Base-by-base conservation (phyloP, 768 basidiomycete species). In the Hericium erinaceus region DNA sequence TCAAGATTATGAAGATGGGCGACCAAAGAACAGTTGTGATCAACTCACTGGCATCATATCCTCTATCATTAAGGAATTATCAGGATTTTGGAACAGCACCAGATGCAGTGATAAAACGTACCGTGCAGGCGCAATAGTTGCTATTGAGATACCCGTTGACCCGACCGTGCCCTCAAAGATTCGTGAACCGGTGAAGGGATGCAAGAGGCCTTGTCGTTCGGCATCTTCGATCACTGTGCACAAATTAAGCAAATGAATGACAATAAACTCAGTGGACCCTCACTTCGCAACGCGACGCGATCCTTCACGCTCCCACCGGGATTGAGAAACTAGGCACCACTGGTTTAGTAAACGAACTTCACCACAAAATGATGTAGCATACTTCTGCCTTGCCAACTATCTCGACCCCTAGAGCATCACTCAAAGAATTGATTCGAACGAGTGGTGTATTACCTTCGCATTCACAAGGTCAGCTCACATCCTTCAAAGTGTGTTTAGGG, bases 241-340 rank as follows among this genome's bases (percentile, higher is more conserved):
- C 33, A 12, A 15, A 22, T 39, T 3, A 22, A 10, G 28, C 15
- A 16, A 52, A 58, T 26, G 57, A 33, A 8, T 2, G 3, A 1
- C 8, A 33, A 13, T n/a, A 40, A 2, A 26, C 8, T 9, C 20
- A 58, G 5, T 2, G 26, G 16, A 33, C 9, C 63, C 82, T 59
- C 66, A 97, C 95, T 92, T 69, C 84, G 81, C 59, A 98, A 69
- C 0, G 95, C 95, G n/a, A 98, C 95, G 33, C 97, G 83, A 70
- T 99, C 97, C 70, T 99, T 99, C 52, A 98, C 89, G 55, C 95
- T 98, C 41, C 97, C 97, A 24, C 95, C 95, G 1, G 97, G 95
- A 70, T 99, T 99, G 59, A 98, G 68, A 67, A 87, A 99, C 92
- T 98, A 64, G 10, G 54, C 18, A 44, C 26, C 13, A 7, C 10